A percentile compares a stretch with the other conserved stretches of the same genome.
phyloP scores from a whole-genome alignment of 164 flowering plant species.

The Macadamia tetraphylla region DNA sequence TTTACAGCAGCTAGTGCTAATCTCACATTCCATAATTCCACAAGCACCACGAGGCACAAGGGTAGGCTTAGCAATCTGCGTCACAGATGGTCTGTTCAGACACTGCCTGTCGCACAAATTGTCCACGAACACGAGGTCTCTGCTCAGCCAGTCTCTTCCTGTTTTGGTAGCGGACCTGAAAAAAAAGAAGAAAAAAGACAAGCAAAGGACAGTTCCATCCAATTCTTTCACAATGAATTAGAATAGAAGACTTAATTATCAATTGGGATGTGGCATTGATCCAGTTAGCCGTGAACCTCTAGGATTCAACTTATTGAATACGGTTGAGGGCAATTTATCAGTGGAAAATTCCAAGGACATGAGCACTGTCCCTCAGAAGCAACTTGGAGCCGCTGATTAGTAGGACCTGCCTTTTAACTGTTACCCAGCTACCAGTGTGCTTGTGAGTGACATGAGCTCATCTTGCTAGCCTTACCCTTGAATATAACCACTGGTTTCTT shows the following conservation, averaged over 20 bases:
- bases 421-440: too few species aligned
- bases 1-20: constrained; percentile 19
- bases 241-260: neutral
- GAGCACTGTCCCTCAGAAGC: too few species aligned
- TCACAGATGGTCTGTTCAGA: constrained; percentile 22
- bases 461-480: too few species aligned
- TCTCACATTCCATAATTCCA: constrained; percentile 22
- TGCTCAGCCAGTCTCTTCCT: constrained; percentile 76
- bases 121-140: constrained; percentile 77
- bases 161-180: constrained; percentile 73
- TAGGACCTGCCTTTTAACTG: too few species aligned
- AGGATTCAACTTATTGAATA: too few species aligned
- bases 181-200: neutral
- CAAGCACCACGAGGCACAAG: constrained; percentile 4
- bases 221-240: constrained; percentile 1
- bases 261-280: too few species aligned
- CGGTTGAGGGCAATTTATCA: too few species aligned
- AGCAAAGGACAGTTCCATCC: constrained; percentile 6
- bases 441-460: too few species aligned
- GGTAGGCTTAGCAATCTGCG: constrained; percentile 18
- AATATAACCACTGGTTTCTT: too few species aligned
- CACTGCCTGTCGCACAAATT: constrained; percentile 53
- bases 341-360: too few species aligned
- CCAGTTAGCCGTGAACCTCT: too few species aligned
- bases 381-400: too few species aligned